These are phyloP conservation scores for Avicennia marina DNA, from an alignment of 257 asterid genomes.

Conservation along the genomic window DNA sequence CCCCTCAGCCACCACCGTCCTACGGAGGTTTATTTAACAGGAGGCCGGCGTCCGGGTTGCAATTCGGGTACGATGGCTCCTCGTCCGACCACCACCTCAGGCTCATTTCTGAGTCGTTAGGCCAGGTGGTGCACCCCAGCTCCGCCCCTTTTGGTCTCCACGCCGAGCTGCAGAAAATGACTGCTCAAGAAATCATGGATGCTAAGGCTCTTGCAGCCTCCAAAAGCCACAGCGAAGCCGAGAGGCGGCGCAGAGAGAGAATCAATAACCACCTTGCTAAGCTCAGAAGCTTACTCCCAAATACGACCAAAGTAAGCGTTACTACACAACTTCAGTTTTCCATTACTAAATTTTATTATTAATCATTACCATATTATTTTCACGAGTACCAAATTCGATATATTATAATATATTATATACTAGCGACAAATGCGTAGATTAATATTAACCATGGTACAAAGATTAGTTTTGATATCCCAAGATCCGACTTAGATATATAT, in stretches of 20 bases:
- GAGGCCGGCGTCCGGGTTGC: constrained; percentile 34
- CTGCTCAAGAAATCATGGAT: constrained; percentile 86
- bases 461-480: too few relatives aligned
- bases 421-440: too few relatives aligned
- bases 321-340: background rate
- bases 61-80: constrained; percentile 40
- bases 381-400: background rate
- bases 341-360: background rate
- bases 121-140: constrained; percentile 46
- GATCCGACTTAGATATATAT: too few relatives aligned
- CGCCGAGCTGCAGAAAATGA: constrained; percentile 80
- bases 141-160: constrained; percentile 71
- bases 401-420: background rate
- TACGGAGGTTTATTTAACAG: constrained; percentile 44
- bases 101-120: constrained; percentile 35
- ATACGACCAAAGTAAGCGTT: constrained; percentile 72
- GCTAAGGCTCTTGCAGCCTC: constrained; percentile 53
- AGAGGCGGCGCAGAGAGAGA: constrained; percentile 13
- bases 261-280: constrained; percentile 81
- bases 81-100: constrained; percentile 48
- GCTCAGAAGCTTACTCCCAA: constrained; percentile 81
- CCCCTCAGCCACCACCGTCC: constrained; percentile 43
- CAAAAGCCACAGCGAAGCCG: background rate
- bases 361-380: background rate
- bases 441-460: too few relatives aligned